Evolutionary conservation across 305 asterid species (phyloP), one percentile per base, ranked within the genome.

Genomic region (Solanum aculeatissimum): DNA sequence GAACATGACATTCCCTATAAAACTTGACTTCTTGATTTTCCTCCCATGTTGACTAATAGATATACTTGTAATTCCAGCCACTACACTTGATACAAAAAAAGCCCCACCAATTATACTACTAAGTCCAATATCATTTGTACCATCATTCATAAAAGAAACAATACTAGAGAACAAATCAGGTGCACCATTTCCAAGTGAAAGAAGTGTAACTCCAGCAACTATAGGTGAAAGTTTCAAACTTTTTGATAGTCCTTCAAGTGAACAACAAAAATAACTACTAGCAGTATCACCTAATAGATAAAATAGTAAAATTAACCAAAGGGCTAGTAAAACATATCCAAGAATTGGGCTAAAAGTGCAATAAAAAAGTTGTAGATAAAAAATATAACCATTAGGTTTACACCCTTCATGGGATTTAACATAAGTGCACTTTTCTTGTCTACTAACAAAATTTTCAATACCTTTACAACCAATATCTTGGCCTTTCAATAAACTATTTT

Each of bases 131-230:
- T 81, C 85, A 66, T 45, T 58, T 38, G 84, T 80, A 23, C 78
- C 82, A 42, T 81, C 82, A 43, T 55, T 43, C 27, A 72, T 81
- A 29, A 80, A 85, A 38, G 87, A 85, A 25, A 70, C 70, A 38
- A 81, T 70, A 70, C 87, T 81, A n/a, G 78, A 45, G n/a, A 85
- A 74, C 1, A 85, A 51, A 57, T 85, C 85, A 32, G 87, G 85
- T 55, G 87, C 82, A 38, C 85, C 87, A 71, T 85, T 85, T 43
- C 83, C 87, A 23, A 85, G 83, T 25, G 87, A 71, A 68, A 85
- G 82, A 19, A 85, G 77, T 55, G 87, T 85, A 47, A 81, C 57
- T 42, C 87, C 87, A 55, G 85, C 87, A 9, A 85, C 11, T 4
- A 80, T 58, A 7, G 85, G 87, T 9, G 87, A 85, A 45, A 81